phyloP scores from a whole-genome alignment of 331 rosid genomes.

The Cydonia oblonga region DNA sequence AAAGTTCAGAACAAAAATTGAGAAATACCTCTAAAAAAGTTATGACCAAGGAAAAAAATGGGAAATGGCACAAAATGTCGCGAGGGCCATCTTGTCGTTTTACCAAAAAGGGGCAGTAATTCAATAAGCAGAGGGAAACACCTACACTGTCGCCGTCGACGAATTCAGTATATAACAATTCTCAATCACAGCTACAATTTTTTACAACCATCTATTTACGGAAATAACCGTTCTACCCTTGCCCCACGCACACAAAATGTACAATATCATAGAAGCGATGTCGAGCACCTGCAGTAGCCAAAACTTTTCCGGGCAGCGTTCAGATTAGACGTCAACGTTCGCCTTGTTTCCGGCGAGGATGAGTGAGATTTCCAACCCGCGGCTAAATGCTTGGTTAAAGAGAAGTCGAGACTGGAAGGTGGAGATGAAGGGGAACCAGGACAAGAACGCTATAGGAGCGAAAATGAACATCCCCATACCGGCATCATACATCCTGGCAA shows the following conservation, averaged over 20 bases:
- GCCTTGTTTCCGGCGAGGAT: constrained; percentile 97
- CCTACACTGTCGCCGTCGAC: not conserved
- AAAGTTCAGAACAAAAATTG: too few species aligned
- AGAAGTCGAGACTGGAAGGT: constrained; percentile 97
- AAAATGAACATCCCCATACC: constrained; percentile 87
- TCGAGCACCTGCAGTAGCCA: not conserved
- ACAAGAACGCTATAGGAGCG: constrained; percentile 56
- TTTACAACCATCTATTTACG: not conserved
- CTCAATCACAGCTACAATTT: not conserved
- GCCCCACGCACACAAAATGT: not conserved
- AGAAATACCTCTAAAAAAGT: too few species aligned
- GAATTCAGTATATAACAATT: not conserved
- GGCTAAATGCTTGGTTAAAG: constrained; percentile 95
- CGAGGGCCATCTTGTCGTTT: not conserved
- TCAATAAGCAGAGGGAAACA: not conserved
- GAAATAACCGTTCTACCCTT: not conserved
- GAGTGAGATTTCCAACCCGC: constrained; percentile 90
- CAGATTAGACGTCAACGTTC: constrained; percentile 45
- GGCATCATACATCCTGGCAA: constrained; percentile 89
- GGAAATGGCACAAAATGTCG: not conserved
- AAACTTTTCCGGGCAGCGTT: not conserved
- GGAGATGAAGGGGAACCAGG: constrained; percentile 96
- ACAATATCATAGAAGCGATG: not conserved
- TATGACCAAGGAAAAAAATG: too few species aligned
- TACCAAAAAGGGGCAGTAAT: not conserved